Percentiles rank a stretch among this genome's conserved stretches.
Evolutionary conservation across 805 yeast genomes (phyloP).

Genomic region (Wickerhamomyces xylosicus): DNA sequence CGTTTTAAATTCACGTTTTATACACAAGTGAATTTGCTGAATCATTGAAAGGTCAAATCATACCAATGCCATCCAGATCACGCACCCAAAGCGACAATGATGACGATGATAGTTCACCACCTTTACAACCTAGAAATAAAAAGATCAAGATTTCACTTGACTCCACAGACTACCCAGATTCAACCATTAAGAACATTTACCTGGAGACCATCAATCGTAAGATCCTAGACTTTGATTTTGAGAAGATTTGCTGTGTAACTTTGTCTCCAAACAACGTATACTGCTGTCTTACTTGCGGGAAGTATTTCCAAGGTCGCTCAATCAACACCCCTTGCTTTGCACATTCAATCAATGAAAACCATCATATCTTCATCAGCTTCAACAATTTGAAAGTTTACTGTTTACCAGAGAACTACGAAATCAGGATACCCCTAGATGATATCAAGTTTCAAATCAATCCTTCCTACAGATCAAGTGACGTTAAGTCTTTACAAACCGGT

Average conservation of each 20-base stretch:
- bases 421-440: constrained; percentile 34
- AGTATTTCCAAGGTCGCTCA: constrained; percentile 60
- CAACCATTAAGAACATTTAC: constrained; percentile 9
- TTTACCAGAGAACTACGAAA: constrained; percentile 53
- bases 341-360: constrained; percentile 55
- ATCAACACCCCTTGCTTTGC: constrained; percentile 53
- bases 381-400: constrained; percentile 36
- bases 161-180: background rate
- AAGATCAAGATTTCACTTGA: background rate
- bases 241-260: constrained; percentile 54
- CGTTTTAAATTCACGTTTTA: no score
- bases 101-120: no score
- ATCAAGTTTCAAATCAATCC: constrained; percentile 47
- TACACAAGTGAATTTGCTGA: no score
- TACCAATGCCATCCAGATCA: no score
- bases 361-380: constrained; percentile 54
- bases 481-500: constrained; percentile 20
- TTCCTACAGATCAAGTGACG: constrained; percentile 25
- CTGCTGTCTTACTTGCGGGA: constrained; percentile 68
- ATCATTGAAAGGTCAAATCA: no score
- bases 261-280: constrained; percentile 53
- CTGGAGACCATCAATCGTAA: constrained; percentile 22
- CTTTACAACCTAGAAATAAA: no score
- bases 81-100: no score
- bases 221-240: constrained; percentile 55